These are phyloP conservation scores for Psophocarpus tetragonolobus DNA, from an alignment of 306 rosid genomes.

Conservation along the genomic window DNA sequence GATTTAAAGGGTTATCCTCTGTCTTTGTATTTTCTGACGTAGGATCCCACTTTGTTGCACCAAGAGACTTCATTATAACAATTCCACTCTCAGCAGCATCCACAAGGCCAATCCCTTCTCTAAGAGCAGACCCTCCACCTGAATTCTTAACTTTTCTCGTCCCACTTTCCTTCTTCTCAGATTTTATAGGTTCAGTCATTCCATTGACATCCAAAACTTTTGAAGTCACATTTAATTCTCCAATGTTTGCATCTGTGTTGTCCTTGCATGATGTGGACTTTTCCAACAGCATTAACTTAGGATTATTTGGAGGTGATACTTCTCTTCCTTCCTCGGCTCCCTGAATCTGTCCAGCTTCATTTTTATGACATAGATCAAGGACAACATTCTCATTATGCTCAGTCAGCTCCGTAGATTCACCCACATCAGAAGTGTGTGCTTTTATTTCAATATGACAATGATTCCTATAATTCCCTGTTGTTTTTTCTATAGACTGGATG, in stretches of 20 bases:
- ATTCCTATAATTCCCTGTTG: slow-evolving; percentile 28
- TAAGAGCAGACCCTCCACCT: slow-evolving; percentile 19
- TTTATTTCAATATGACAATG: slow-evolving; percentile 24
- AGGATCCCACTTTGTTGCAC: slow-evolving; percentile 37
- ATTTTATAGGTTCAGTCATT: slow-evolving; percentile 34
- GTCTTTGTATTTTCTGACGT: slow-evolving; percentile 34
- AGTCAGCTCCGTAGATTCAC: slow-evolving; percentile 34
- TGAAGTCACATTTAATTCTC: slow-evolving; percentile 36
- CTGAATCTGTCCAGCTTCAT: slow-evolving; percentile 30
- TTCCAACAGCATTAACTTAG: slow-evolving; percentile 36
- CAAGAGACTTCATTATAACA: slow-evolving; percentile 34
- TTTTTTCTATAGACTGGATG: slow-evolving; percentile 26
- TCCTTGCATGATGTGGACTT: slow-evolving; percentile 31
- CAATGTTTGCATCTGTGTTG: slow-evolving; percentile 29
- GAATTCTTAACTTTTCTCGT: slow-evolving; percentile 42
- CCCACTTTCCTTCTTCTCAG: slow-evolving; percentile 43
- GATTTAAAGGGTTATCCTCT: slow-evolving; percentile 43
- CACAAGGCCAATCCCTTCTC: slow-evolving; percentile 24
- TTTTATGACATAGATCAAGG: slow-evolving; percentile 30
- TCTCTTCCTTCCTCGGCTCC: slow-evolving; percentile 46
- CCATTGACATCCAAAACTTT: slow-evolving; percentile 35
- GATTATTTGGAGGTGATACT: slow-evolving; percentile 35
- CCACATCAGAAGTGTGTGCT: slow-evolving; percentile 25
- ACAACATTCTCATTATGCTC: slow-evolving; percentile 34
- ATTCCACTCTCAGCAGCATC: slow-evolving; percentile 39